Evolutionary conservation across 108 stramenopile species (phyloP).

Genomic region (Skeletonema grethae): DNA sequence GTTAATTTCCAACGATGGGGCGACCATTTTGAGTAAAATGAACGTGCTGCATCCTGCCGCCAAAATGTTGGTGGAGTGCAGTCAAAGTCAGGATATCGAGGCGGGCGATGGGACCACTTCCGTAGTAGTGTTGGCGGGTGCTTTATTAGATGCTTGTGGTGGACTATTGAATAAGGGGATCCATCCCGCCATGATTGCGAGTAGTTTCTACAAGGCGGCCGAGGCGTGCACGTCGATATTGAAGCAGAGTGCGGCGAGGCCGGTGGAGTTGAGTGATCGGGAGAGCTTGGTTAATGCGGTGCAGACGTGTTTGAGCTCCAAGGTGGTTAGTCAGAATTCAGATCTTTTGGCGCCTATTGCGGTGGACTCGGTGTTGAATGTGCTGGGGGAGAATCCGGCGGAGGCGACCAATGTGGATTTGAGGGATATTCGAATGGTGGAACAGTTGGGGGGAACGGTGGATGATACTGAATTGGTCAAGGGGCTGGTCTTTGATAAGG

Average conservation of each 20-base stretch:
- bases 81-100: conserved; percentile 98
- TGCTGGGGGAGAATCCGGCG: conserved; percentile 68
- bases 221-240: conserved; percentile 69
- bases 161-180: conserved; percentile 88
- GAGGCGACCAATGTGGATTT: conserved; percentile 93
- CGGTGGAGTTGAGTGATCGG: conserved; percentile 88
- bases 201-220: conserved; percentile 84
- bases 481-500: conserved; percentile 96
- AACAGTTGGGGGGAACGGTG: conserved; percentile 98
- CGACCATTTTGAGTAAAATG: conserved; percentile 97
- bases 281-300: conserved; percentile 90
- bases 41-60: conserved; percentile 98
- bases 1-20: conserved; percentile 98
- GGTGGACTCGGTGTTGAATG: conserved; percentile 94
- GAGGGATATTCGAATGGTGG: conserved; percentile 94
- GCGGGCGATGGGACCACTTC: conserved; percentile 97
- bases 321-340: conserved; percentile 95
- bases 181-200: conserved; percentile 96
- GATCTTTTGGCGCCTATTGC: conserved; percentile 98
- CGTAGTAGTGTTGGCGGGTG: conserved; percentile 97
- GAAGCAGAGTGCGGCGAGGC: conserved; percentile 54
- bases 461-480: conserved; percentile 98
- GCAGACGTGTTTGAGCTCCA: conserved; percentile 94
- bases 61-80: conserved; percentile 98
- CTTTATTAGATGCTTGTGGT: conserved; percentile 91